Percentiles rank a stretch among this genome's conserved stretches.
These are phyloP conservation scores for Inosperma sp. DNA, from an alignment of 768 basidiomycete species.

Conservation along the genomic window DNA sequence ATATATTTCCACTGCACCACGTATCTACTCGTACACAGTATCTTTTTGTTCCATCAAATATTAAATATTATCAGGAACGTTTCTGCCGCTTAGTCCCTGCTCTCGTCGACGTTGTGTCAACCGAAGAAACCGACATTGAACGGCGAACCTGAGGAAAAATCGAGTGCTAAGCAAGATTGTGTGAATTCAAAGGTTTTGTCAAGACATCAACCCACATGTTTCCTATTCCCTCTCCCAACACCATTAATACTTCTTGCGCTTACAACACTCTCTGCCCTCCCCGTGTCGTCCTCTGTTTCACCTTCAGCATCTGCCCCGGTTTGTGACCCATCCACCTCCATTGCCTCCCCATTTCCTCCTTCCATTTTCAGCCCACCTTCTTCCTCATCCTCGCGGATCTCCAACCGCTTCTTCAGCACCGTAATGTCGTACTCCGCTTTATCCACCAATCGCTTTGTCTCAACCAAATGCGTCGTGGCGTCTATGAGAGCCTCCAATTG, in stretches of 20 bases:
- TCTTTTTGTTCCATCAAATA: slow-evolving; percentile 8
- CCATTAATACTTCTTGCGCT: slow-evolving; percentile 55
- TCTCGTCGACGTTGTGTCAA: slow-evolving; percentile 57
- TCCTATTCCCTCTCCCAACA: slow-evolving; percentile 49
- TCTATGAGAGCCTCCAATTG: slow-evolving; percentile 72
- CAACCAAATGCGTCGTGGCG: slow-evolving; percentile 69
- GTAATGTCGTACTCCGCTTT: slow-evolving; percentile 82
- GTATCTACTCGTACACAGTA: slow-evolving; percentile 19
- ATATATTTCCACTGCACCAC: too few species aligned
- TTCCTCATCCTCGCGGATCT: slow-evolving; percentile 39
- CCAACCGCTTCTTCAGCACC: slow-evolving; percentile 59
- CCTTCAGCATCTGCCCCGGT: slow-evolving; percentile 32
- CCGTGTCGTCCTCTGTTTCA: slow-evolving; percentile 40
- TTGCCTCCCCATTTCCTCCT: slow-evolving; percentile 33
- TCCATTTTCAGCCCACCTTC: too few species aligned
- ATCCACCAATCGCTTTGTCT: slow-evolving; percentile 85
- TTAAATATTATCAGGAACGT: slow-evolving; percentile 34
- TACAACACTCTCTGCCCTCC: slow-evolving; percentile 60
- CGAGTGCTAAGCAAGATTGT: background rate
- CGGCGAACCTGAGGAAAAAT: slow-evolving; percentile 42
- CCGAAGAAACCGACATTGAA: slow-evolving; percentile 71
- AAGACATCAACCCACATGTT: slow-evolving; percentile 41
- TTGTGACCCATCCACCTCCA: slow-evolving; percentile 26
- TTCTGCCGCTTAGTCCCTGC: slow-evolving; percentile 57
- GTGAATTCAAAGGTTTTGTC: slow-evolving; percentile 3